Percentiles rank a stretch among this genome's conserved stretches.
phyloP scores from a whole-genome alignment of 139 green algal genomes.

The Tetraselmis chui region DNA sequence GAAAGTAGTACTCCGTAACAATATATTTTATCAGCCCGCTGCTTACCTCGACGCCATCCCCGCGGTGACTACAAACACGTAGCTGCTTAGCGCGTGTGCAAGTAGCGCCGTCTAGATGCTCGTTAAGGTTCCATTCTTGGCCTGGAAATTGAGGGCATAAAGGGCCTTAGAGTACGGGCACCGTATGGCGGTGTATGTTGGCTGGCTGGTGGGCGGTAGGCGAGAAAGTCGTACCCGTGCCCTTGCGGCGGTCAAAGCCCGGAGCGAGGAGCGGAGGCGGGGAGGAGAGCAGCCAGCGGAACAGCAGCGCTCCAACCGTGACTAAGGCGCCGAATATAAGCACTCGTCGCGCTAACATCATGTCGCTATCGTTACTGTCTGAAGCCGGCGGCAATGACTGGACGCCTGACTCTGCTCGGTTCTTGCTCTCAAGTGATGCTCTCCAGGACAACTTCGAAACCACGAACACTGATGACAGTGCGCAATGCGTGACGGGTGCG shows the following conservation, averaged over 20 bases:
- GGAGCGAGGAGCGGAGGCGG: not conserved
- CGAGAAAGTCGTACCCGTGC: not conserved
- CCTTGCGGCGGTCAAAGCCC: not conserved
- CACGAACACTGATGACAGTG: no score
- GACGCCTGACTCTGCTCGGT: no score
- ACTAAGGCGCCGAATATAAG: no score
- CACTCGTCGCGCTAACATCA: no score
- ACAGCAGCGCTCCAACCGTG: not conserved
- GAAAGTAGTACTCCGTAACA: not conserved
- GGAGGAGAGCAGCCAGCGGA: not conserved
- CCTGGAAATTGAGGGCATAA: not conserved
- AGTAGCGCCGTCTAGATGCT: not conserved
- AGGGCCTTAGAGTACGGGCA: not conserved
- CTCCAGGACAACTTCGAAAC: no score
- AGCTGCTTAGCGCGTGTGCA: constrained; percentile 1
- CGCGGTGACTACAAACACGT: constrained; percentile 23
- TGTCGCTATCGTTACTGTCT: no score
- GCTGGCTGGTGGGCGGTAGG: no score
- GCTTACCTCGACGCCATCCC: not conserved
- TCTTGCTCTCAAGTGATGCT: no score
- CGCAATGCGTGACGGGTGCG: no score
- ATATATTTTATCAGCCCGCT: no score
- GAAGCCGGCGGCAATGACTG: no score
- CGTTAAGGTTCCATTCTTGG: not conserved
- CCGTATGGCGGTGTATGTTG: no score